Conservation (phyloP, 2,329 filamentous ascomycete genomes). For the Cadophora gregata region DNA sequence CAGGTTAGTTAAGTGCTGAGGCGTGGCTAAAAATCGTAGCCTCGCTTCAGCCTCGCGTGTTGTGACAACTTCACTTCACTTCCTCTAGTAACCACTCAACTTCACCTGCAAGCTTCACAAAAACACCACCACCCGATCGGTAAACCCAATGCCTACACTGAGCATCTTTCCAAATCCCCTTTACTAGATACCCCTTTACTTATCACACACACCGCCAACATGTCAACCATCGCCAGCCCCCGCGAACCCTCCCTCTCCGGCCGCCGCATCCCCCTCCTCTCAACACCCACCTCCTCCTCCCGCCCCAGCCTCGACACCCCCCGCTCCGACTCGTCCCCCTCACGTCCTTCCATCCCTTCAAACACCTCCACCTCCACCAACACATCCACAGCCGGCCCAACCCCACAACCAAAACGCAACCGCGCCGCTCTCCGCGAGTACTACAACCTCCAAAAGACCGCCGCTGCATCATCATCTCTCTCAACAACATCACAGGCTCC, state of each 20-base stretch:
- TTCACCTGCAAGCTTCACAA: background rate
- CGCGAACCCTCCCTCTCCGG: constrained; percentile 63
- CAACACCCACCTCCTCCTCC: constrained; percentile 75
- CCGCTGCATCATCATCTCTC: constrained; percentile 16
- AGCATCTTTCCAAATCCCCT: background rate
- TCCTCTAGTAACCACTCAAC: background rate
- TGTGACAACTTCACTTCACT: constrained; percentile 23
- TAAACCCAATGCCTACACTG: background rate
- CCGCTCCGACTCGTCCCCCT: constrained; percentile 65
- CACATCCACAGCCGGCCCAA: constrained; percentile 22
- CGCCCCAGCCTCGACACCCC: constrained; percentile 74
- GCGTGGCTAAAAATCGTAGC: constrained; percentile 24
- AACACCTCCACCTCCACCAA: constrained; percentile 42
- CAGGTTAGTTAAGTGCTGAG: background rate
- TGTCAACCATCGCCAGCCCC: constrained; percentile 71
- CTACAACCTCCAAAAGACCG: constrained; percentile 74
- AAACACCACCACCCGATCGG: background rate
- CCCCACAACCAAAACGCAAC: constrained; percentile 54
- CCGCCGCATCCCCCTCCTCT: constrained; percentile 61
- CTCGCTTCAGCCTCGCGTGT: constrained; percentile 34
- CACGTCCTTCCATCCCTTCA: constrained; percentile 38
- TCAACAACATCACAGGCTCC: constrained; percentile 23
- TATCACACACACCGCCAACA: constrained; percentile 40
- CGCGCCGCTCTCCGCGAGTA: constrained; percentile 90
- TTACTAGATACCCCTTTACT: background rate